These are phyloP conservation scores for Microcos paniculata DNA, from an alignment of 345 rosid species.

Conservation along the genomic window DNA sequence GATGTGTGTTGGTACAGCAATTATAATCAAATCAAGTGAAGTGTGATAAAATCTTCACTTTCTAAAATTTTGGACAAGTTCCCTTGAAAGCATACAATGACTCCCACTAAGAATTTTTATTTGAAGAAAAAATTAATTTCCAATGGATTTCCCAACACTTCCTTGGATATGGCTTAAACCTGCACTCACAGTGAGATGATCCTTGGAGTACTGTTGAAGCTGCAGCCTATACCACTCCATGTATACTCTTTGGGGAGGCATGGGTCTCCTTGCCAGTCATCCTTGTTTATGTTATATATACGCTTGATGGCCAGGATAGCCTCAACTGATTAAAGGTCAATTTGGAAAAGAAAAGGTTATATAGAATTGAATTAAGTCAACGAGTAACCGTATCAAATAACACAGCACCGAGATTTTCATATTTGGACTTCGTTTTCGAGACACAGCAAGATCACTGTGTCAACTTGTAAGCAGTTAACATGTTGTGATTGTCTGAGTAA, in stretches of 20 bases:
- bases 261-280: constrained; percentile 40
- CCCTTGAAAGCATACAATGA: background rate
- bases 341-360: background rate
- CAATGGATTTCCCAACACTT: background rate
- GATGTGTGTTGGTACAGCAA: too few relatives aligned
- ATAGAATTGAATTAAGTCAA: background rate
- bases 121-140: too few relatives aligned
- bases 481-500: too few relatives aligned
- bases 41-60: background rate
- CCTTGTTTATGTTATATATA: constrained; percentile 5
- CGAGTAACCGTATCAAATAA: background rate
- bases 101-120: too few relatives aligned
- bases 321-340: constrained; percentile 8
- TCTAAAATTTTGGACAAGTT: too few relatives aligned
- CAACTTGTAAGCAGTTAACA: too few relatives aligned
- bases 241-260: constrained; percentile 15
- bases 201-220: constrained; percentile 18
- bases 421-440: too few relatives aligned
- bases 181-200: constrained; percentile 37
- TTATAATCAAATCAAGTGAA: background rate
- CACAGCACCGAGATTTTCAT: background rate
- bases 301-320: constrained; percentile 18
- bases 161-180: background rate
- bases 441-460: too few relatives aligned
- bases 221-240: constrained; percentile 32